phyloP scores from a whole-genome alignment of 257 asterid species.

The Forsythia suspensa region DNA sequence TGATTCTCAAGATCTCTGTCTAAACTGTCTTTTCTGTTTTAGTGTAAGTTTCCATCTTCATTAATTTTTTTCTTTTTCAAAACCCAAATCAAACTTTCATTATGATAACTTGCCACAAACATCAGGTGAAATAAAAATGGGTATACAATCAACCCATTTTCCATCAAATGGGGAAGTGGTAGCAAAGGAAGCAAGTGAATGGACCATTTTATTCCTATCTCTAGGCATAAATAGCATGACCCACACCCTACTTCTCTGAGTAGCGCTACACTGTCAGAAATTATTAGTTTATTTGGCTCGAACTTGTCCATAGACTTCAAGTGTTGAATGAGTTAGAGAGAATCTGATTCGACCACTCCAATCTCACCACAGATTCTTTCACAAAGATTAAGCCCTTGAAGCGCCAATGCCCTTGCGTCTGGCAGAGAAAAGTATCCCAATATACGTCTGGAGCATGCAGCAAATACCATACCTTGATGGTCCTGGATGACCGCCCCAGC shows the following conservation, averaged over 20 bases:
- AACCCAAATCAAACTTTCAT: neutral
- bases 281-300: neutral
- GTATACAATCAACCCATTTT: neutral
- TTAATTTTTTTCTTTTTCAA: neutral
- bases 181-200: neutral
- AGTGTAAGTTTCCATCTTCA: neutral
- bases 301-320: neutral
- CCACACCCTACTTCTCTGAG: too few relatives aligned
- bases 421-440: neutral
- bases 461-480: neutral
- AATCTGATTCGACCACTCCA: neutral
- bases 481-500: neutral
- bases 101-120: too few relatives aligned
- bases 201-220: neutral
- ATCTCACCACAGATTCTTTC: neutral
- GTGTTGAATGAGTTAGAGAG: neutral
- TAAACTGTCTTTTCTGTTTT: neutral
- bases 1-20: conserved; percentile 12
- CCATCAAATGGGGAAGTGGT: neutral
- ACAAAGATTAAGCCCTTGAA: neutral
- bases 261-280: neutral
- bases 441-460: neutral
- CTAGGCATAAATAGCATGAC: neutral
- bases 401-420: neutral
- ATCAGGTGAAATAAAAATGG: neutral